Conservation (phyloP, 1,284 basidiomycete species). For the Phellinidium pouzarii region DNA sequence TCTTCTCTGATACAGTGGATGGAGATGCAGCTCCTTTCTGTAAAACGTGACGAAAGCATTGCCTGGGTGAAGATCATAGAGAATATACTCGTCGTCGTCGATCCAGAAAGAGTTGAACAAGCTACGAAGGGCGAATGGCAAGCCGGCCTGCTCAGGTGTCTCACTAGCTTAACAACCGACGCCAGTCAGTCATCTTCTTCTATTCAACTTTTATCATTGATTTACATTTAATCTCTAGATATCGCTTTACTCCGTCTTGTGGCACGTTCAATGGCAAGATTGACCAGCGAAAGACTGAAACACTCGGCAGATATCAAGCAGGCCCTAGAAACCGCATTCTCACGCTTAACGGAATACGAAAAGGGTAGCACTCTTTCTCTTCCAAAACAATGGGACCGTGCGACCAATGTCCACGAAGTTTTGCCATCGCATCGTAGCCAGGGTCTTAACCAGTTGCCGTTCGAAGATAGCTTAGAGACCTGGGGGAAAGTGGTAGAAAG, state of each 20-base stretch:
- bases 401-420: background rate
- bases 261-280: slow-evolving; percentile 13
- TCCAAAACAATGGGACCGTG: background rate
- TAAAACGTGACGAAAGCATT: slow-evolving; percentile 38
- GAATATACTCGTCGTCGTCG: slow-evolving; percentile 51
- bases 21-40: slow-evolving; percentile 53
- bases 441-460: slow-evolving; percentile 31
- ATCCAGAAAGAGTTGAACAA: slow-evolving; percentile 41
- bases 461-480: slow-evolving; percentile 16
- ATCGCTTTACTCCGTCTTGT: slow-evolving; percentile 8
- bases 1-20: slow-evolving; percentile 74
- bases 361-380: slow-evolving; percentile 20
- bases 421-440: slow-evolving; percentile 35
- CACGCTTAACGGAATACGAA: slow-evolving; percentile 35
- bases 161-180: slow-evolving; percentile 36
- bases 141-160: slow-evolving; percentile 42
- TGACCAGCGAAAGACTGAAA: slow-evolving; percentile 21
- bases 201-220: background rate
- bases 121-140: slow-evolving; percentile 54
- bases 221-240: slow-evolving; percentile 8
- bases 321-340: slow-evolving; percentile 19
- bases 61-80: slow-evolving; percentile 68
- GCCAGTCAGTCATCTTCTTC: slow-evolving; percentile 20
- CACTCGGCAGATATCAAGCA: background rate
- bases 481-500: slow-evolving; percentile 53